phyloP scores from a whole-genome alignment of 768 basidiomycete species.

The Mycena kentingensis region DNA sequence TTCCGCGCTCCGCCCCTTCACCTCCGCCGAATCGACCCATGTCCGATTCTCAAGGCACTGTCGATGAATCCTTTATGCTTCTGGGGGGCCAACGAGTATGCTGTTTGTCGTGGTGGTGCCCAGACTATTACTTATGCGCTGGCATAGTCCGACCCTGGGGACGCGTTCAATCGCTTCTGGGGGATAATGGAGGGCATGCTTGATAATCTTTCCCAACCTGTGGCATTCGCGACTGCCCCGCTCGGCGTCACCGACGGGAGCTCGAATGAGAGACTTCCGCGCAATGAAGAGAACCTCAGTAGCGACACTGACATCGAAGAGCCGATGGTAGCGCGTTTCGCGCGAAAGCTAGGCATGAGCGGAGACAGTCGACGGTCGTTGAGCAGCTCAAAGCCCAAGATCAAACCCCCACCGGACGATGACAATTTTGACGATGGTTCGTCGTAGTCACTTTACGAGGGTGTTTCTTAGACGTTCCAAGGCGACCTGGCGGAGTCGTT shows the following conservation, averaged over 20 bases:
- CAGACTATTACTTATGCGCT: conserved; percentile 10
- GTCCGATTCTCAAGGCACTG: conserved; percentile 61
- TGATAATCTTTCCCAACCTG: conserved; percentile 82
- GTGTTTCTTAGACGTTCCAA: not conserved
- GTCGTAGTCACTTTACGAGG: conserved; percentile 12
- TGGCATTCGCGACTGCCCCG: conserved; percentile 83
- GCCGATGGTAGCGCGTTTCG: conserved; percentile 58
- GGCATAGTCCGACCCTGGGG: conserved; percentile 72
- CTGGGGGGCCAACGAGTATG: conserved; percentile 73
- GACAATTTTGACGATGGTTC: conserved; percentile 67
- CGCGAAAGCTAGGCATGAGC: conserved; percentile 50
- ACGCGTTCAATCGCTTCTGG: conserved; percentile 90
- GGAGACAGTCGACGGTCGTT: conserved; percentile 31
- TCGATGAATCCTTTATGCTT: conserved; percentile 89
- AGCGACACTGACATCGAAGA: conserved; percentile 74
- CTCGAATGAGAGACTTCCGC: conserved; percentile 29
- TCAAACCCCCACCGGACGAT: conserved; percentile 48
- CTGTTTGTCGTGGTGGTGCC: conserved; percentile 13
- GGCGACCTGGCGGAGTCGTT: conserved; percentile 82
- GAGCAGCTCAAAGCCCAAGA: conserved; percentile 16
- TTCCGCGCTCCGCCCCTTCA: conserved; percentile 46
- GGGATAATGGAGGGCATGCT: conserved; percentile 84
- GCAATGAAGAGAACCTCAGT: conserved; percentile 54
- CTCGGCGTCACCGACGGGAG: conserved; percentile 54
- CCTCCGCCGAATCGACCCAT: conserved; percentile 45